Evolutionary conservation across 2,329 filamentous ascomycete genomes (phyloP), one percentile per base, ranked within the genome.

Genomic region (Ophiostoma quercus): DNA sequence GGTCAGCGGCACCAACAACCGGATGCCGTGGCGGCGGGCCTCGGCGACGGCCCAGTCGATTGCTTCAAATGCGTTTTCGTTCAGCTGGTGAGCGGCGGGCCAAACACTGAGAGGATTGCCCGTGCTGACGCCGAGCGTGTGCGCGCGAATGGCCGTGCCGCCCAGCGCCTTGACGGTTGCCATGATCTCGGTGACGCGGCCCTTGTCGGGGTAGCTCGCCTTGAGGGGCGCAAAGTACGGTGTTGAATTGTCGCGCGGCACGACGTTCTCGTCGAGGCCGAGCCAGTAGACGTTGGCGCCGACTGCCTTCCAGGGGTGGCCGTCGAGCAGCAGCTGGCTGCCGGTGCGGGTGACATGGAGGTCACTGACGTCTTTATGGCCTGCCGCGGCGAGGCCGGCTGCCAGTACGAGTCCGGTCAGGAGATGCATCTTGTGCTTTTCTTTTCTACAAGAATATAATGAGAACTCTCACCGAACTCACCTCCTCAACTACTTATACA

Each of bases 71-170:
- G 51, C n/a, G 3, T 22, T 7, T 3, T 11, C n/a, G 14, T 54
- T 54, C 1, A n/a, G 25, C 2, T 22, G 11, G 19, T 25, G 51
- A 3, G 51, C 7, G 2, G 51, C 4, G 9, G 51, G 51, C n/a
- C 51, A 54, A 0, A 54, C 8, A n/a, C 51, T 57, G n/a, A 57
- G n/a, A 9, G 51, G 51, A n/a, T 25, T 22, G 51, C 51, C 51
- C 51, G 51, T 57, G 51, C 51, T 57, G 51, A 57, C 51, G n/a
- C 51, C 51, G 51, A 57, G n/a, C n/a, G 51, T 57, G 51, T 57
- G 51, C 22, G 51, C 51, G n/a, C 51, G 51, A 14, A 57, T 57
- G 51, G 51, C 51, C 51, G 51, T 57, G 51, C 51, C 51, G n/a
- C 51, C 51, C 6, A 57, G n/a, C n/a, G 51, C 22, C 51, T 25